Base-by-base conservation (phyloP, 164 flowering plant species). In the Paratinospora sagittata region DNA sequence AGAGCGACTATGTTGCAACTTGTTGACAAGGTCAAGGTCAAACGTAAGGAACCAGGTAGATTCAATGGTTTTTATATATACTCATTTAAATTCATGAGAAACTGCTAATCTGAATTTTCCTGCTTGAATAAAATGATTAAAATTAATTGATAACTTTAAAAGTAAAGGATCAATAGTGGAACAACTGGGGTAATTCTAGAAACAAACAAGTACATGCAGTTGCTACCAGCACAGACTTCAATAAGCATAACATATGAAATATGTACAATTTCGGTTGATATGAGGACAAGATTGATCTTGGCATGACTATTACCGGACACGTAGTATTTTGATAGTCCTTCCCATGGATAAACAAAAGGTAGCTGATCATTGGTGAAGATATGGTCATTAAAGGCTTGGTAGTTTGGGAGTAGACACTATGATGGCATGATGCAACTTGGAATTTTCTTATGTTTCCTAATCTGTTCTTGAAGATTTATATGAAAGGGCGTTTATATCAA, bases 1-100 rank as follows among this genome's bases (percentile, higher is more conserved):
- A 87, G 91, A 75, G 68, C 79, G 73, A 95, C 98, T 17, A 81
- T 92, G 88, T 84, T 95, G 88, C 97, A 95, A 74, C 74, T 91
- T 72, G 90, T 89, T 58, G 99, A 95, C 77, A 95, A 86, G 81
- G 65, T 92, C 78, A 92, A 91, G 85, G 77, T 57, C 68, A 90
- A 85, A 79, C 79, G 78, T 37, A 95, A 87, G 80, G 87, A 77
- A 45, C 61, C 77, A 78, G 93, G 99, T 92, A 63, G 6, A 82
- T 34, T 52, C 8, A 17, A 61, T 52, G 63, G n/a, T 17, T 13
- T 24, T 30, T 21, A 17, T 30, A 4, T 68, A 8, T 52, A 16
- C 34, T 21, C 14, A 27, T 36, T 30, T 69, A 12, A 30, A 21
- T 47, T 14, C 19, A 19, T 2, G 55, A 47, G 16, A 47, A 13